phyloP scores from a whole-genome alignment of 1,284 basidiomycete genomes.

The Uromyces viciae-fabae region DNA sequence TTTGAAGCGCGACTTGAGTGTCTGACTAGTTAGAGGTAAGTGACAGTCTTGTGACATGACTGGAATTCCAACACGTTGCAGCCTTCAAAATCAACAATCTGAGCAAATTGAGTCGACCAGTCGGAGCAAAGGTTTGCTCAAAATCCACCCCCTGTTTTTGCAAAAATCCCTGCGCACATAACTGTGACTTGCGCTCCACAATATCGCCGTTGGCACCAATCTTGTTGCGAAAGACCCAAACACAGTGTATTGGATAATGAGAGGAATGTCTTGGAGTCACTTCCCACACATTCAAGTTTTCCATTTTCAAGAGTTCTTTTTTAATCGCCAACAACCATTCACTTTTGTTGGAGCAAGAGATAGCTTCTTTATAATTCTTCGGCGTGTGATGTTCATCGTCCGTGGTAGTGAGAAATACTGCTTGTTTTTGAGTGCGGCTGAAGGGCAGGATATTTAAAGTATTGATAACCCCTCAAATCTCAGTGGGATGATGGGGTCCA shows the following conservation, averaged over 20 bases:
- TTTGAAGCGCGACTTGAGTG: background rate
- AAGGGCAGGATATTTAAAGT: no score
- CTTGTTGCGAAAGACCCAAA: conserved; percentile 1
- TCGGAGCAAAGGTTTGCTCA: background rate
- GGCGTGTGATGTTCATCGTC: no score
- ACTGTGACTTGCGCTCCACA: background rate
- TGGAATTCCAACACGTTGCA: no score
- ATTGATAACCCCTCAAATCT: no score
- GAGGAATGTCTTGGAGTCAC: background rate
- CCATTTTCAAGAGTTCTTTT: background rate
- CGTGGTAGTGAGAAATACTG: no score
- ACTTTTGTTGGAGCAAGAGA: no score
- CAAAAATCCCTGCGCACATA: background rate
- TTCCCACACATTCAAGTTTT: background rate
- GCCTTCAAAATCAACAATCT: background rate
- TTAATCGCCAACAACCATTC: background rate
- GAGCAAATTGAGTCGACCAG: background rate
- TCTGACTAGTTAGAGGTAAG: background rate
- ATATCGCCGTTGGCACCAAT: background rate
- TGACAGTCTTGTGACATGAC: no score
- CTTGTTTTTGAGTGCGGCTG: no score
- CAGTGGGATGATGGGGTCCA: no score
- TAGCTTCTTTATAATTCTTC: no score
- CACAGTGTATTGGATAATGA: background rate
- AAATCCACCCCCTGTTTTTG: conserved; percentile 1